Evolutionary conservation across 176 grass and related monocot species (phyloP), one percentile per base, ranked within the genome.

Genomic region (Oryza australiensis): DNA sequence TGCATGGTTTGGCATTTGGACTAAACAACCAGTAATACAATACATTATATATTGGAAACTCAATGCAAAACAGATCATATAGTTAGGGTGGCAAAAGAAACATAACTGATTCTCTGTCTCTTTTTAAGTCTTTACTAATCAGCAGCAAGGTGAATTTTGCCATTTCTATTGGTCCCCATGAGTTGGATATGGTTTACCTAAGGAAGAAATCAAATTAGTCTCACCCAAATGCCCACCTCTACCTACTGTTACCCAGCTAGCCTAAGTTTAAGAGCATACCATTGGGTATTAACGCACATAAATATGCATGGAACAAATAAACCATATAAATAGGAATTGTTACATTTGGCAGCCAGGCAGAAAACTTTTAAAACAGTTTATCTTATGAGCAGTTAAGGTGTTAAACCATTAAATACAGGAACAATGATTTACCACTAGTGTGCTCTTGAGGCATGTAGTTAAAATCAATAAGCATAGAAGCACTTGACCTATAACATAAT

Each of bases 391-490:
- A 45, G 43, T 16, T 77, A 63, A 37, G n/a, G 15, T 60, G 41
- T 76, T 4, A n/a, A 35, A 6, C 49, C 38, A 33, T 49, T 40
- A 40, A 40, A 40, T 11, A 33, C 71, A n/a, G 7, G 38, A 78
- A 43, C 1, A 26, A 51, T 9, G 16, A 46, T 63, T 12, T 42
- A 62, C 14, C 26, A 64, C 15, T 79, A 84, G n/a, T 67, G 29
- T 26, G 32, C 48, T 78, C 71, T 60, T 79, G 23, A 43, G 59
- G 42, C 48, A 73, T 59, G 27, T 16, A 12, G 26, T 18, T 41
- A 85, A 4, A 82, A 64, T 26, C 11, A 5, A 63, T 48, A 64
- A 64, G 57, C 37, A 72, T 26, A n/a, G n/a, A 66, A 66, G 42
- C 22, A 65, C 14, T 29, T 37, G 28, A 37, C 10, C 38, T 35